Evolutionary conservation across 139 green algal genomes (phyloP), one percentile per base, ranked within the genome.

Genomic region (Penium margaritaceum): DNA sequence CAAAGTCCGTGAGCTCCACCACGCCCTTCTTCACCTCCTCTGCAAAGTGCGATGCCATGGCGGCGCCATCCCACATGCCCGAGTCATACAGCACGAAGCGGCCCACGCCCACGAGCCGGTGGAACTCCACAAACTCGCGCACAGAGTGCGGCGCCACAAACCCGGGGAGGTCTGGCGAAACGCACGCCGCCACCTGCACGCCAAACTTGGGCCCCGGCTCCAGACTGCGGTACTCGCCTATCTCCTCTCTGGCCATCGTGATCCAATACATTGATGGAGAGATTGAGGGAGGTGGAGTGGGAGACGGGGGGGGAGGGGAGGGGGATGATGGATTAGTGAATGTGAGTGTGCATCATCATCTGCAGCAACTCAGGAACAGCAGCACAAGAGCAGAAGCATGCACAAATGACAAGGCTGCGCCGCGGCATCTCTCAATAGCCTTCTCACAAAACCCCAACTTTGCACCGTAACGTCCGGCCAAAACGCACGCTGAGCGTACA

Each of bases 71-170:
- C 12, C 64, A 5, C 7, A 32, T 36, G 5, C 64, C 64, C 15
- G 29, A 32, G 7, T 72, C 33, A 12, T 72, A 72, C 41, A 72
- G 32, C 35, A 72, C 64, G 17, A 72, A 63, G 35, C 58, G 64
- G 38, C 34, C 64, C 27, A 72, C 51, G 38, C 64, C 64, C 33
- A 12, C 14, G 5, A 63, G 64, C 12, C 36, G 39, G 38, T 72
- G 64, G 64, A 72, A 72, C 51, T 72, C 64, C 12, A 72, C 64
- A 60, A 60, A 72, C 64, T 72, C 64, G 51, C 39, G 64, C 14
- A 72, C 29, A 29, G 36, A 5, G 14, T 60, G 9, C 12, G 51
- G 41, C 4, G 7, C 5, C 5, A 72, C 27, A 4, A 32, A 5
- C 17, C 7, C n/a, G 38, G 36, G 6, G 5, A 63, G 4, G 51